phyloP scores from a whole-genome alignment of 345 rosid genomes.

The Melaleuca quinquenervia region DNA sequence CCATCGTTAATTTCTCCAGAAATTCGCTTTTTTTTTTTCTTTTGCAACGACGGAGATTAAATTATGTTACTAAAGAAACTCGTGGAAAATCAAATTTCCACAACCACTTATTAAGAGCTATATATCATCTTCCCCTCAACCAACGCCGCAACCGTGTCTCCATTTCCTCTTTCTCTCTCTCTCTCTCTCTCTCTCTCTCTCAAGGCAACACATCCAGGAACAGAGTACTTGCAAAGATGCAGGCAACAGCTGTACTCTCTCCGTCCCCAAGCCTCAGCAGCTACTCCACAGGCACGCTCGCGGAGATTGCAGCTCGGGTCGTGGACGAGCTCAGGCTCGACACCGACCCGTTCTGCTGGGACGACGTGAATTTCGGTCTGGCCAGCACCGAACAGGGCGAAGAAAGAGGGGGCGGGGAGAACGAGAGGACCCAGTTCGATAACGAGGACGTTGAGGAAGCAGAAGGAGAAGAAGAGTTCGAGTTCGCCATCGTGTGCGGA shows the following conservation, averaged over 20 bases:
- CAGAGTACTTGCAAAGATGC: background rate
- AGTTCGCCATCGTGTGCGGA: constrained; percentile 14
- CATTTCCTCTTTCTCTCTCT: background rate
- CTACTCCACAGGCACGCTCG: constrained; percentile 16
- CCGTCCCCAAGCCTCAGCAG: constrained; percentile 23
- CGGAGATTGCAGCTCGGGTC: constrained; percentile 26
- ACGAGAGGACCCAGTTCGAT: background rate
- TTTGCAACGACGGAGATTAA: background rate
- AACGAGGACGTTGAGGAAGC: background rate
- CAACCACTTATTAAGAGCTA: background rate
- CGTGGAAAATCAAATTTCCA: background rate
- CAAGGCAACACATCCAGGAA: background rate
- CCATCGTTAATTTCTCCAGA: background rate
- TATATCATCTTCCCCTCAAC: background rate
- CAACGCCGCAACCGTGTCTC: background rate
- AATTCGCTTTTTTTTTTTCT: background rate
- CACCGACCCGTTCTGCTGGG: background rate
- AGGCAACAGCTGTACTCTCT: background rate
- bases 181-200: background rate
- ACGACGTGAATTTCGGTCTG: background rate
- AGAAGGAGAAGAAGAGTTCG: constrained; percentile 14
- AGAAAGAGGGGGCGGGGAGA: background rate
- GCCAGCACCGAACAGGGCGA: background rate
- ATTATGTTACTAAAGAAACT: background rate
- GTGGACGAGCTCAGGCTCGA: constrained; percentile 11